A percentile compares a stretch with the other conserved stretches of the same genome.
Conservation (phyloP, 495 filamentous ascomycete species). For the Filosporella fistucella region DNA sequence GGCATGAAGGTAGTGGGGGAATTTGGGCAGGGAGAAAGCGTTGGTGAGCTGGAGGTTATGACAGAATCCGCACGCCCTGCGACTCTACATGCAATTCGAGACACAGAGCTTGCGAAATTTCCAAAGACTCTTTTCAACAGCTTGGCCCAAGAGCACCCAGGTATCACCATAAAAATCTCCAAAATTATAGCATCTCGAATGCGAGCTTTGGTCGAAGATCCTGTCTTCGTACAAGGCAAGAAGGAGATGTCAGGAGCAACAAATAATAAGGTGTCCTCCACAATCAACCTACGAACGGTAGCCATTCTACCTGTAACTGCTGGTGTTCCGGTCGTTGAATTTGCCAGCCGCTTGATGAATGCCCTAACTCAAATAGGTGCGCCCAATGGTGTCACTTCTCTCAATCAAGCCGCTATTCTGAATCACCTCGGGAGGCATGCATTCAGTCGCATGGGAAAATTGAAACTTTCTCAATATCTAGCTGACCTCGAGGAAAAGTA, state of each 20-base stretch:
- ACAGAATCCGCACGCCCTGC: constrained; percentile 87
- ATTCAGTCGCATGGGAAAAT: constrained; percentile 94
- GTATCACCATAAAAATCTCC: constrained; percentile 97
- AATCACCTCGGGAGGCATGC: constrained; percentile 94
- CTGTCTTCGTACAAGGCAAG: constrained; percentile 56
- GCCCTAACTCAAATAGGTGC: constrained; percentile 86
- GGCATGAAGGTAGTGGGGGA: constrained; percentile 89
- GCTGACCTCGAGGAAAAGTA: constrained; percentile 98
- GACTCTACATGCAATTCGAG: constrained; percentile 91
- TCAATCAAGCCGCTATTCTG: constrained; percentile 90
- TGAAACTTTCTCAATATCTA: constrained; percentile 93
- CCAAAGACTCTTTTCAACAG: constrained; percentile 97
- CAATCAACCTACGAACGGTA: constrained; percentile 87
- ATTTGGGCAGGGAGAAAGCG: constrained; percentile 95
- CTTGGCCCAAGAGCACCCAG: constrained; percentile 91
- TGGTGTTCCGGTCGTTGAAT: constrained; percentile 91
- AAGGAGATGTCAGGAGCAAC: constrained; percentile 44
- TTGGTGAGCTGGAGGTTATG: constrained; percentile 94
- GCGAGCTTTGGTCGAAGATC: constrained; percentile 81
- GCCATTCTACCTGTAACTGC: constrained; percentile 87
- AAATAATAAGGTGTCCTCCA: constrained; percentile 73
- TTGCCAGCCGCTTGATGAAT: constrained; percentile 82
- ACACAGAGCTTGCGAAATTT: constrained; percentile 94
- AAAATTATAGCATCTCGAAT: constrained; percentile 97
- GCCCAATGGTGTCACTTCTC: constrained; percentile 80